Evolutionary conservation across 108 stramenopile species (phyloP).

Genomic region (Nitzschia palea): DNA sequence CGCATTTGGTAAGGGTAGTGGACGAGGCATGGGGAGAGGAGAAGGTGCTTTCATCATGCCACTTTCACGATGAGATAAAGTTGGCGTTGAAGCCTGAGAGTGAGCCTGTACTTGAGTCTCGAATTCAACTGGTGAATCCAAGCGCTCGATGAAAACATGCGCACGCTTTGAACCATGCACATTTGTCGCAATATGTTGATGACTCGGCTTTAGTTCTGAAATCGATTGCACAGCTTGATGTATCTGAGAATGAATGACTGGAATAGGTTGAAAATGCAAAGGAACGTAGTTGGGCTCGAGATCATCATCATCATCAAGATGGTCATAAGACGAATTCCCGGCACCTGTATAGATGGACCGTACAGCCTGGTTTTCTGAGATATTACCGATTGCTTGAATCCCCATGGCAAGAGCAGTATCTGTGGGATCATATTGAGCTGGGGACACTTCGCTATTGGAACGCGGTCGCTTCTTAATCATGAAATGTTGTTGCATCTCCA

Average conservation of each 20-base stretch:
- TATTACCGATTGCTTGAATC: background rate
- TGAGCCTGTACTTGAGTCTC: background rate
- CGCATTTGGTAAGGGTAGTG: conserved; percentile 9
- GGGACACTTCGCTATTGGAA: conserved; percentile 8
- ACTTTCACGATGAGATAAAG: background rate
- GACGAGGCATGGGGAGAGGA: conserved; percentile 18
- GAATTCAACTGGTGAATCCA: conserved; percentile 15
- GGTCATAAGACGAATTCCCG: background rate
- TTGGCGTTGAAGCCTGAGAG: background rate
- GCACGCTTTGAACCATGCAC: conserved; percentile 44
- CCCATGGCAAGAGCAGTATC: conserved; percentile 17
- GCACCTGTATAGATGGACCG: conserved; percentile 34
- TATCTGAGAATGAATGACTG: conserved; percentile 42
- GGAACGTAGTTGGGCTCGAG: background rate
- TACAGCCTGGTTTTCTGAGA: conserved; percentile 9
- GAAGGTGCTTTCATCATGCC: background rate
- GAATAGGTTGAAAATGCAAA: conserved; percentile 7
- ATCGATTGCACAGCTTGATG: conserved; percentile 68
- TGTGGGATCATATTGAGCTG: conserved; percentile 1
- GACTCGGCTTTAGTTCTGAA: conserved; percentile 38
- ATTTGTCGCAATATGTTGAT: conserved; percentile 38
- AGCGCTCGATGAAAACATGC: conserved; percentile 26
- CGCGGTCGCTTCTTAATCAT: conserved; percentile 74
- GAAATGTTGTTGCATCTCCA: conserved; percentile 90
- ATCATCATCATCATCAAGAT: background rate